A percentile compares a stretch with the other conserved stretches of the same genome.
Conservation (phyloP, 352 stramenopile genomes). For the Globisporangium perplexum region DNA sequence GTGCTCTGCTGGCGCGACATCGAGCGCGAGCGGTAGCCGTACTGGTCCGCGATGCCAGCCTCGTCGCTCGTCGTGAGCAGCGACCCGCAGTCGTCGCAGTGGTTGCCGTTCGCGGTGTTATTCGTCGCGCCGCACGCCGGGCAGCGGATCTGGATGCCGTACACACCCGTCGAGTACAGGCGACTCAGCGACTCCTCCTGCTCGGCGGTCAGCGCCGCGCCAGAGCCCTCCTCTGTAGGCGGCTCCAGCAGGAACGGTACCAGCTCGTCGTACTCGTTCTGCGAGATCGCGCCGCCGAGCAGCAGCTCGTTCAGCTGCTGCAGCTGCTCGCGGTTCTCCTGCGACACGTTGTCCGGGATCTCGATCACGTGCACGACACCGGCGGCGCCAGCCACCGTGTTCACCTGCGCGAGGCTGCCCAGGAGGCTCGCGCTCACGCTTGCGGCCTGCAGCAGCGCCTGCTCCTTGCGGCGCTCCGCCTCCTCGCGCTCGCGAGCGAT, state of each 20-base stretch:
- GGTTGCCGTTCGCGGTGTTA: constrained; percentile 86
- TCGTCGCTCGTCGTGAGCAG: constrained; percentile 78
- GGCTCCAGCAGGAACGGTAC: constrained; percentile 84
- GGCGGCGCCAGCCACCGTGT: constrained; percentile 55
- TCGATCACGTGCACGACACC: constrained; percentile 79
- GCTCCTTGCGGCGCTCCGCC: constrained; percentile 52
- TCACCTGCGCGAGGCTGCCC: constrained; percentile 74
- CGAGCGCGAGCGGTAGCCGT: constrained; percentile 55
- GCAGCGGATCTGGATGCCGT: constrained; percentile 85
- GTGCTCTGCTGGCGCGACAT: constrained; percentile 57
- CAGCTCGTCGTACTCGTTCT: constrained; percentile 83
- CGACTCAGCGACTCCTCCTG: constrained; percentile 80
- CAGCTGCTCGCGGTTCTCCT: constrained; percentile 84
- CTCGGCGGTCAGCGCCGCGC: constrained; percentile 65
- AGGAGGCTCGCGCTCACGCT: constrained; percentile 73
- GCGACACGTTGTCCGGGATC: constrained; percentile 75
- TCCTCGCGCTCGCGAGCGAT: constrained; percentile 52
- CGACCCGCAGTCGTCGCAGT: constrained; percentile 82
- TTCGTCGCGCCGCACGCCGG: constrained; percentile 80
- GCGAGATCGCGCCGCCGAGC: constrained; percentile 73
- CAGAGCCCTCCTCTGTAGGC: constrained; percentile 43
- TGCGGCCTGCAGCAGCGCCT: constrained; percentile 58
- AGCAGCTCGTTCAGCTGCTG: constrained; percentile 83
- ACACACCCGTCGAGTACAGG: constrained; percentile 69
- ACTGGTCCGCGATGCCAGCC: constrained; percentile 31